Evolutionary conservation across 768 basidiomycete genomes (phyloP).

Genomic region (Kwoniella dendrophila): DNA sequence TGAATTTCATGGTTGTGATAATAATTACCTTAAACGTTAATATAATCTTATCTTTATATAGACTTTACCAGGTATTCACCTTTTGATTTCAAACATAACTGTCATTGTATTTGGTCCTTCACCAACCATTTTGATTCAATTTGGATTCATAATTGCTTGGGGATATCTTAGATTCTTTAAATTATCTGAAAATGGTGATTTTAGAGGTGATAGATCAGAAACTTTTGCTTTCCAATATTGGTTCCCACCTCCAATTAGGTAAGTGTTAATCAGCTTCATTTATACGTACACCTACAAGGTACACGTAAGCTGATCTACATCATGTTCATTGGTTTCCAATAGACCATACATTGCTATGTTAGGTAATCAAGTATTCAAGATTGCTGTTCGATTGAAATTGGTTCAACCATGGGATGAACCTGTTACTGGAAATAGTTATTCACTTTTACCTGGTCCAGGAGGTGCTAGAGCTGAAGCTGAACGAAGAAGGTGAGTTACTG

Average conservation of each 20-base stretch:
- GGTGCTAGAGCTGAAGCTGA: conserved; percentile 95
- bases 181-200: conserved; percentile 66
- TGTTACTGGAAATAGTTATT: conserved; percentile 60
- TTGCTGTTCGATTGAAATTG: conserved; percentile 67
- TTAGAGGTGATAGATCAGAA: conserved; percentile 90
- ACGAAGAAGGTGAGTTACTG: conserved; percentile 71
- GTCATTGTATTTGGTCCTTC: conserved; percentile 47
- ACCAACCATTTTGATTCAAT: conserved; percentile 69
- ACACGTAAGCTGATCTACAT: background rate
- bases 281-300: background rate
- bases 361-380: conserved; percentile 68
- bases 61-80: conserved; percentile 91
- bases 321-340: background rate
- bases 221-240: conserved; percentile 92
- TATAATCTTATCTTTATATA: conserved; percentile 52
- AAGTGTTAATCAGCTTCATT: conserved; percentile 53
- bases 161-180: conserved; percentile 97
- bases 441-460: conserved; percentile 69
- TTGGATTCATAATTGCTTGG: conserved; percentile 98
- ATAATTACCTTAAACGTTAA: background rate
- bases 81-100: conserved; percentile 79
- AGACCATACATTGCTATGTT: conserved; percentile 73
- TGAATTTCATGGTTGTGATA: background rate
- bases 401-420: conserved; percentile 65
- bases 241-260: conserved; percentile 98